A percentile compares a stretch with the other conserved stretches of the same genome.
Conservation (phyloP, 2,329 filamentous ascomycete species). For the Zymoseptoria crescenta region DNA sequence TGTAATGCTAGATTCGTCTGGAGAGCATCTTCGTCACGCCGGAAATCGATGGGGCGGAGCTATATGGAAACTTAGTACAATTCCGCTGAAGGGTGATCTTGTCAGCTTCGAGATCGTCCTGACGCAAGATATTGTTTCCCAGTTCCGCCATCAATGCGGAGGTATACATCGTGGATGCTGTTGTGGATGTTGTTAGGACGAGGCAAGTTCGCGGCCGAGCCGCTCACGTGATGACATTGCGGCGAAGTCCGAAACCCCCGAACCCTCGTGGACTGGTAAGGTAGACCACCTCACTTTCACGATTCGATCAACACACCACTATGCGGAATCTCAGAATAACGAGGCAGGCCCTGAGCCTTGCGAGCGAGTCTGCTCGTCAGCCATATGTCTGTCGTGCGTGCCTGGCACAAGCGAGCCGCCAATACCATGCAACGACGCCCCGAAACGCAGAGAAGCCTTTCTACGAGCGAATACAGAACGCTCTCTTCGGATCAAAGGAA, state of each 20-base stretch:
- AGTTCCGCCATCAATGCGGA: neutral
- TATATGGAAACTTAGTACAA: no score
- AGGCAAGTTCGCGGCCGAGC: neutral
- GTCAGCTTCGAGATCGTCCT: neutral
- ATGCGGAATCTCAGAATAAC: constrained; percentile 18
- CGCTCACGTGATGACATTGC: neutral
- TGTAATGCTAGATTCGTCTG: neutral
- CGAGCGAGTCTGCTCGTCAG: constrained; percentile 10
- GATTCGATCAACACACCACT: constrained; percentile 1
- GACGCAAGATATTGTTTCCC: neutral
- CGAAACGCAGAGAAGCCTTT: constrained; percentile 18
- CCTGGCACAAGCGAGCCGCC: constrained; percentile 21
- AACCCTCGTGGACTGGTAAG: neutral
- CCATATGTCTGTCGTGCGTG: constrained; percentile 25
- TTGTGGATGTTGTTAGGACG: neutral
- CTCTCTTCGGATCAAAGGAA: constrained; percentile 24
- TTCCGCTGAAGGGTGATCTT: no score
- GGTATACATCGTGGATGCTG: neutral
- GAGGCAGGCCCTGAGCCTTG: constrained; percentile 23
- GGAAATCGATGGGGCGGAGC: no score
- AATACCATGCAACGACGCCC: constrained; percentile 20
- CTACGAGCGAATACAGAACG: constrained; percentile 18
- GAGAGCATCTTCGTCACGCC: neutral
- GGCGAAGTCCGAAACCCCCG: neutral
- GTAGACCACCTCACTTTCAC: neutral